Conservation (phyloP, 2,329 filamentous ascomycete species). For the Aspergillus terreus region DNA sequence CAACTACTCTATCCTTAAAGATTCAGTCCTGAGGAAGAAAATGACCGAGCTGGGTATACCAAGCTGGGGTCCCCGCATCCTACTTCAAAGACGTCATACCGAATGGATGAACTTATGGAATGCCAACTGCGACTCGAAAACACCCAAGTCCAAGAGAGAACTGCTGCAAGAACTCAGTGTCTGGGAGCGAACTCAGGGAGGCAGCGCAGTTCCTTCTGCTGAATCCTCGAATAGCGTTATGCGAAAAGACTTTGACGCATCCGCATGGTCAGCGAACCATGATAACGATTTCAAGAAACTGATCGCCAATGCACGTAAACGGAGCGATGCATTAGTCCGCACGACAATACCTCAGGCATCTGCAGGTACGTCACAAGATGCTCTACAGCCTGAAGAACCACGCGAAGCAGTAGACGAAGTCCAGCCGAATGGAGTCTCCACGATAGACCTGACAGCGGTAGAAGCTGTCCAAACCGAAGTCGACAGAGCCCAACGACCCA, state of each 20-base stretch:
- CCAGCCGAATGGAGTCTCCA: neutral
- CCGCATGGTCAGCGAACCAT: conserved; percentile 70
- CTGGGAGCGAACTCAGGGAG: conserved; percentile 83
- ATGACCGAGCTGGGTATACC: conserved; percentile 76
- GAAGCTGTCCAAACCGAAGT: neutral
- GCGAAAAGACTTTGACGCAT: conserved; percentile 83
- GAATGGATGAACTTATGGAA: conserved; percentile 98
- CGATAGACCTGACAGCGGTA: conserved; percentile 1
- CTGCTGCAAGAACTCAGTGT: conserved; percentile 73
- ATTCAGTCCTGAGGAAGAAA: conserved; percentile 73
- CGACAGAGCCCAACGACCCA: conserved; percentile 2
- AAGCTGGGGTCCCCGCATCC: conserved; percentile 60
- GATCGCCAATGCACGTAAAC: conserved; percentile 69
- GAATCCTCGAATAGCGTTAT: conserved; percentile 53
- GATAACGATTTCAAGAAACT: conserved; percentile 72
- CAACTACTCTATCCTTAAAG: conserved; percentile 84
- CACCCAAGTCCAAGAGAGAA: conserved; percentile 66
- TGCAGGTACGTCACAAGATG: conserved; percentile 4
- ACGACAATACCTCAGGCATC: conserved; percentile 24
- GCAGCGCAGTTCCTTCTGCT: conserved; percentile 41
- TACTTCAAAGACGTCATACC: conserved; percentile 75
- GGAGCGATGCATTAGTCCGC: conserved; percentile 33
- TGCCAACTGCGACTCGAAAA: conserved; percentile 84
- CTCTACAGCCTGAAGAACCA: conserved; percentile 3
- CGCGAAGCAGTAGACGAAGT: neutral